Evolutionary conservation across 108 stramenopile species (phyloP), one percentile per base, ranked within the genome.

Genomic region (Conticribra guillardii): DNA sequence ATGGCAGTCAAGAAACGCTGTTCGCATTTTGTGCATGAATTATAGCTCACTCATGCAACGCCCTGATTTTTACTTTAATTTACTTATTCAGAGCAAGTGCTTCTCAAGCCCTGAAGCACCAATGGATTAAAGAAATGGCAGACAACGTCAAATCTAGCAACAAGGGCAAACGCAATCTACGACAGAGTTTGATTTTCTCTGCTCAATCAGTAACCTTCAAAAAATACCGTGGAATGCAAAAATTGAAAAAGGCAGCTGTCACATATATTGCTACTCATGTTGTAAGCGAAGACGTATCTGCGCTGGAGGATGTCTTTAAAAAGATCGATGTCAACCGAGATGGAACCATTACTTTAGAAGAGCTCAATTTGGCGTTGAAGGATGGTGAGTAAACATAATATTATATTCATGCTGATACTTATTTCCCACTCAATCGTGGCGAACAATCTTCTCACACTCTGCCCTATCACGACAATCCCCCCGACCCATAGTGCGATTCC

Each of bases 191-290:
- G 56, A 67, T 55, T 32, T 55, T 79, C 32, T 73, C 80, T 16
- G 46, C 60, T 21, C 41, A 64, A 18, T 77, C 82, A 37, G 54
- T 64, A n/a, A 86, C 77, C 9, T 96, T 92, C 64, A 82, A 76
- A 26, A 88, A 89, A 56, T 96, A 81, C 57, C 71, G 89, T 69
- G 91, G 78, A 3, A 87, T 94, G 87, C 85, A 91, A 64, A 93
- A 93, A 57, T 84, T 93, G 41, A 88, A 91, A 67, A 92, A 93
- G 81, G 89, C 87, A 28, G 95, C 95, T 4, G 71, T 96, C 28
- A 82, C 84, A 5, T 84, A 83, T 48, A 92, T 96, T 52, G 95
- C 92, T 26, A 80, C 86, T 29, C 84, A 91, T 68, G 74, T 92
- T 17, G 92, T 89, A 4, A 82, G 84, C 60, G 82, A 81, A 49